Evolutionary conservation across 495 filamentous ascomycete species (phyloP).

Genomic region (Delitschia confertaspora): DNA sequence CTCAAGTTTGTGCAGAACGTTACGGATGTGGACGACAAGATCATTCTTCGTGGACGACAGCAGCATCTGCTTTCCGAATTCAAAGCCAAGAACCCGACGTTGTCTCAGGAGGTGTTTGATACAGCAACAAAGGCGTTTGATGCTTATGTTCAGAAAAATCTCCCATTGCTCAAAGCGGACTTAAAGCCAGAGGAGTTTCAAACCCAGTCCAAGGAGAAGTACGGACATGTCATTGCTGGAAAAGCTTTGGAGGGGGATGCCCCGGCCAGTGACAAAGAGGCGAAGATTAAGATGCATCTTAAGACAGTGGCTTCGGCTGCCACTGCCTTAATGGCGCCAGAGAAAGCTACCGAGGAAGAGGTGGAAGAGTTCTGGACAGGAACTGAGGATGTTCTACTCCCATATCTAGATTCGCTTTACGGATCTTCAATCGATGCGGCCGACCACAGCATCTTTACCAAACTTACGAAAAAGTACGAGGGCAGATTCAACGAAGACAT

Average conservation of each 20-base stretch:
- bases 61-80: conserved; percentile 60
- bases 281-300: conserved; percentile 90
- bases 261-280: conserved; percentile 60
- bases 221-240: conserved; percentile 38
- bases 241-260: conserved; percentile 51
- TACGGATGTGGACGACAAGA: conserved; percentile 72
- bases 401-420: conserved; percentile 73
- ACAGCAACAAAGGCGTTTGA: conserved; percentile 56
- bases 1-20: conserved; percentile 95
- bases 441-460: conserved; percentile 69
- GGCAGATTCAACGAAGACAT: conserved; percentile 77
- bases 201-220: conserved; percentile 48
- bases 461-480: conserved; percentile 75
- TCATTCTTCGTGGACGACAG: conserved; percentile 74
- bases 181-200: conserved; percentile 47
- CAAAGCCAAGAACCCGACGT: conserved; percentile 36
- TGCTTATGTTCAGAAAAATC: conserved; percentile 67
- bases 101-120: conserved; percentile 44
- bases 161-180: conserved; percentile 47
- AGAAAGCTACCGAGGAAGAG: conserved; percentile 13
- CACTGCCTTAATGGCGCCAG: conserved; percentile 21
- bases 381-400: conserved; percentile 63
- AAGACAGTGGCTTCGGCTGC: conserved; percentile 50
- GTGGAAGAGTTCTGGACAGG: conserved; percentile 47
- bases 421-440: conserved; percentile 64